Evolutionary conservation across 306 rosid species (phyloP).

Genomic region (Prinsepia uniflora): DNA sequence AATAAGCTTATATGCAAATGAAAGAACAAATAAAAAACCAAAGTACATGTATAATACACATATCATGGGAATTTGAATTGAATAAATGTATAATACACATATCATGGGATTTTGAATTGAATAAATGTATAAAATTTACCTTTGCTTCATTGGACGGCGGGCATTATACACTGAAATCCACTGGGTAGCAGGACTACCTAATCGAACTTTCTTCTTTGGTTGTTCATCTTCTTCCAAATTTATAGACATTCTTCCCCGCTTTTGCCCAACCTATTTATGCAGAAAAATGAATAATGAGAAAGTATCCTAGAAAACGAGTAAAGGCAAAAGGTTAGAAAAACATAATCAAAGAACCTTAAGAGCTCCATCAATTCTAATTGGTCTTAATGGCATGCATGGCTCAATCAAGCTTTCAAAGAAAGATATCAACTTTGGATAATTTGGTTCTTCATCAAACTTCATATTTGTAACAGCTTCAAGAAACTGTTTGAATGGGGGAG

Average conservation of each 20-base stretch:
- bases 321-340: not conserved
- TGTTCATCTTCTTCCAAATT: conserved; percentile 89
- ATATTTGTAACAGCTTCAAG: conserved; percentile 82
- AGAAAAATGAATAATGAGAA: conserved; percentile 11
- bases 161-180: conserved; percentile 97
- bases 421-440: conserved; percentile 77
- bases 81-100: conserved; percentile 13
- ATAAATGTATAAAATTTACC: conserved; percentile 41
- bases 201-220: conserved; percentile 87
- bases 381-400: conserved; percentile 63
- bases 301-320: conserved; percentile 3
- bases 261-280: conserved; percentile 74
- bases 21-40: not conserved
- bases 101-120: conserved; percentile 12
- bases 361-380: conserved; percentile 92
- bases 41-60: not conserved
- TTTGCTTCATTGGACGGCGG: conserved; percentile 92
- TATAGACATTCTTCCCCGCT: conserved; percentile 70
- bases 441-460: conserved; percentile 95
- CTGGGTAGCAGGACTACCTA: conserved; percentile 91
- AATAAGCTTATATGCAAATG: not conserved
- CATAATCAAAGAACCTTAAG: conserved; percentile 51
- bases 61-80: conserved; percentile 6
- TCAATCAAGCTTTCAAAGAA: conserved; percentile 79
- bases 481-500: conserved; percentile 82